phyloP scores from a whole-genome alignment of 176 grass and related monocot species.

The Oryza meridionalis region DNA sequence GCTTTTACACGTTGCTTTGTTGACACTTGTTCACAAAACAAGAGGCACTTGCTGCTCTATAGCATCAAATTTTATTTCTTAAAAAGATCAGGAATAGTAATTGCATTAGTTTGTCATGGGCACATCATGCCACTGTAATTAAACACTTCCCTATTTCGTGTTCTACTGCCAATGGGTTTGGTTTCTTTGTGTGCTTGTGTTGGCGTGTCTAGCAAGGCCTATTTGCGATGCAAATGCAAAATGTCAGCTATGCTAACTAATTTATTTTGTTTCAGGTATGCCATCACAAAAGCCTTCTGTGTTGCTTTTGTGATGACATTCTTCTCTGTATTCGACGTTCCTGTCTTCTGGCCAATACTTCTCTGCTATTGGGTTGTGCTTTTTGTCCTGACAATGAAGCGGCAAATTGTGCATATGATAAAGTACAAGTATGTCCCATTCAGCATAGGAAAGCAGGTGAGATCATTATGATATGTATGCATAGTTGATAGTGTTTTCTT shows the following conservation, averaged over 20 bases:
- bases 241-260: not conserved
- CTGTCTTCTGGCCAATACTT: conserved; percentile 92
- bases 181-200: not conserved
- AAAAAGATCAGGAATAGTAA: not conserved
- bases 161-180: conserved; percentile 6
- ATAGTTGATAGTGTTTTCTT: not conserved
- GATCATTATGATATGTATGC: conserved; percentile 23
- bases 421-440: conserved; percentile 89
- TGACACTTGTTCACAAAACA: not conserved
- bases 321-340: conserved; percentile 90
- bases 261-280: conserved; percentile 62
- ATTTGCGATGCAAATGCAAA: not conserved
- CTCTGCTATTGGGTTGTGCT: conserved; percentile 87
- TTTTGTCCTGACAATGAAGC: conserved; percentile 85
- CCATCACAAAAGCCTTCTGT: conserved; percentile 78
- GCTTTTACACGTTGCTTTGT: not conserved
- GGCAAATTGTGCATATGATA: conserved; percentile 85
- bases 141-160: not conserved
- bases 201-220: not conserved
- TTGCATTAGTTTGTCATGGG: not conserved
- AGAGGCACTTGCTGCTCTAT: not conserved
- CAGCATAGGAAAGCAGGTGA: conserved; percentile 82
- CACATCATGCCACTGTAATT: not conserved
- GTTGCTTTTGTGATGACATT: conserved; percentile 91
- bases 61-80: not conserved